Percentiles rank a stretch among this genome's conserved stretches.
These are phyloP conservation scores for Anethum foeniculum DNA, from an alignment of 140 eudicot genomes.

Conservation along the genomic window DNA sequence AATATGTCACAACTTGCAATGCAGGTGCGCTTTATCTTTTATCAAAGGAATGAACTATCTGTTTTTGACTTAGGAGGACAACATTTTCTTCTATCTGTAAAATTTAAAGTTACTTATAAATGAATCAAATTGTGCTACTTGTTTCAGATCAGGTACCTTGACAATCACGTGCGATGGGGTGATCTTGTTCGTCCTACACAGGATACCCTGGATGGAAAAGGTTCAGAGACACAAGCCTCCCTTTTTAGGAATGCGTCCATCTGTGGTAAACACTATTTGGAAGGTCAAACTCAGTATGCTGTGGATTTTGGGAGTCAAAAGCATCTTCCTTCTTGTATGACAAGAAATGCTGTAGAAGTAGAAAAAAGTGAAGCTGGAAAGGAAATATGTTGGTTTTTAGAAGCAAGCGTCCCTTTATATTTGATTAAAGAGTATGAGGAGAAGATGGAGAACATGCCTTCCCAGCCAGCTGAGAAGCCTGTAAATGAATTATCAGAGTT, in stretches of 20 bases:
- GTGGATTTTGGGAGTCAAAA: constrained; percentile 79
- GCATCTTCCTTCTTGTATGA: constrained; percentile 77
- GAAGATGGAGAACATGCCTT: constrained; percentile 15
- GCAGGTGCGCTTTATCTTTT: constrained; percentile 48
- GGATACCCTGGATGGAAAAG: constrained; percentile 65
- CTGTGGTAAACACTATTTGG: constrained; percentile 50
- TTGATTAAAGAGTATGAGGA: constrained; percentile 72
- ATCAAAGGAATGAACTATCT: not conserved
- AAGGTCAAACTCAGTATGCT: constrained; percentile 54
- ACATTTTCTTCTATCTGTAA: not conserved
- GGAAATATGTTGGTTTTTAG: constrained; percentile 78
- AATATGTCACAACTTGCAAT: constrained; percentile 81
- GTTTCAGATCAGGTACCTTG: constrained; percentile 78
- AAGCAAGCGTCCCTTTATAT: constrained; percentile 69
- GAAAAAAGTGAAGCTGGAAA: constrained; percentile 53
- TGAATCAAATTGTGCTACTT: not conserved
- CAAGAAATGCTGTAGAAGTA: constrained; percentile 56
- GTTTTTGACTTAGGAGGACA: not conserved
- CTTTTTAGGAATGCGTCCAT: constrained; percentile 80
- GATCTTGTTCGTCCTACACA: constrained; percentile 83
- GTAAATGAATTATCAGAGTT: constrained; percentile 27
- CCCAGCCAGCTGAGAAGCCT: constrained; percentile 23
- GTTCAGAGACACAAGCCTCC: constrained; percentile 70
- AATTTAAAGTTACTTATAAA: not conserved
- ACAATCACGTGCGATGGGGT: constrained; percentile 72